Evolutionary conservation across 257 asterid species (phyloP).

Genomic region (Primulina tabacum): DNA sequence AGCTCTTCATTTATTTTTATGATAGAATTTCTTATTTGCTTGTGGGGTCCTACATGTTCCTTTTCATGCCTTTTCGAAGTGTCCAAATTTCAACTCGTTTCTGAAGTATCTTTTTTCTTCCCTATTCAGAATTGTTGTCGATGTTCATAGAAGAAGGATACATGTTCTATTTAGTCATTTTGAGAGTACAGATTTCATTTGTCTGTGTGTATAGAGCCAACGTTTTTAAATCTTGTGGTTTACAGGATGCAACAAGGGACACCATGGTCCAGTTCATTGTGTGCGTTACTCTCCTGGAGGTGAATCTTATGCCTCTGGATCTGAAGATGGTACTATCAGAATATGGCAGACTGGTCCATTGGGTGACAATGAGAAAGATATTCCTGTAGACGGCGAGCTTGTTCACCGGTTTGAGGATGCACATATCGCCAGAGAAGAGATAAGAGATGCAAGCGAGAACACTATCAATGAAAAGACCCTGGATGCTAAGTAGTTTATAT

Average conservation of each 20-base stretch:
- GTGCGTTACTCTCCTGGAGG: slow-evolving; percentile 96
- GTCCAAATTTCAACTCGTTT: too few relatives aligned
- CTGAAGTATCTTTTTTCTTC: background rate
- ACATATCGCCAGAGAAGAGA: slow-evolving; percentile 36
- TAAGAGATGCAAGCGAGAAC: slow-evolving; percentile 26
- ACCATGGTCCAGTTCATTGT: slow-evolving; percentile 97
- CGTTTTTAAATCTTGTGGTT: slow-evolving; percentile 19
- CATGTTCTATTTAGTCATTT: background rate
- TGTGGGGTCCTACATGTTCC: background rate
- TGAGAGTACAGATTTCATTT: background rate
- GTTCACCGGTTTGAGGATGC: slow-evolving; percentile 51
- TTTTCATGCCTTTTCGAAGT: background rate
- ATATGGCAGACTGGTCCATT: slow-evolving; percentile 85
- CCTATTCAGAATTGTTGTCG: background rate
- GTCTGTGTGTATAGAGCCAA: background rate
- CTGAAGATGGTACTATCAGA: slow-evolving; percentile 94
- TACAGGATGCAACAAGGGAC: slow-evolving; percentile 97
- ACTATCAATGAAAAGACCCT: background rate
- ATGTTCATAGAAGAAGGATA: too few relatives aligned
- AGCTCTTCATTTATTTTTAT: background rate
- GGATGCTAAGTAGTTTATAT: background rate
- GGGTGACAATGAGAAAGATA: slow-evolving; percentile 43
- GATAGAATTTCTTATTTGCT: background rate
- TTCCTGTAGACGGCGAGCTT: slow-evolving; percentile 39
- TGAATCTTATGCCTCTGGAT: slow-evolving; percentile 89